phyloP scores from a whole-genome alignment of 2,329 filamentous ascomycete genomes.

The Phyllosticta citrichinensis region DNA sequence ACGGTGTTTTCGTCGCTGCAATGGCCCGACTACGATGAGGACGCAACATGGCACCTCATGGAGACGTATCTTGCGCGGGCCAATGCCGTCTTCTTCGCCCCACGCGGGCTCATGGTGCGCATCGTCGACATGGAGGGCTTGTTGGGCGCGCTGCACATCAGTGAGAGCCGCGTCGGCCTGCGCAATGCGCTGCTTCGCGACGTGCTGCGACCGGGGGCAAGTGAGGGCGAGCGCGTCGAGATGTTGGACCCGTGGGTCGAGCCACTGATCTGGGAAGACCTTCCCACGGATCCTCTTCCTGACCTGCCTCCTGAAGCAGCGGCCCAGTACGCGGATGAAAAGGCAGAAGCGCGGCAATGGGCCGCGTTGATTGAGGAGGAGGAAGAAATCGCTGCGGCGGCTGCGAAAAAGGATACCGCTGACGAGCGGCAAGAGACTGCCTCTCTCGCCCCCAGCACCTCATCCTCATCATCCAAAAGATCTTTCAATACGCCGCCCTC shows the following conservation, averaged over 20 bases:
- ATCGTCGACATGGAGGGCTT: constrained; percentile 18
- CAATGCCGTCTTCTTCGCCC: constrained; percentile 25
- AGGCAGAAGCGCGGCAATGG: background rate
- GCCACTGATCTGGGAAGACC: constrained; percentile 15
- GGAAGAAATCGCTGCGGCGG: background rate
- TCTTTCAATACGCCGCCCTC: background rate
- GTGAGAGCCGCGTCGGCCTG: constrained; percentile 16
- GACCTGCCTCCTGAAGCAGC: constrained; percentile 14
- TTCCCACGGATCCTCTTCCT: constrained; percentile 15
- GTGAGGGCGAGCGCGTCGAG: constrained; percentile 15
- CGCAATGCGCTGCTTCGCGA: constrained; percentile 2
- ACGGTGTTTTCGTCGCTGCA: constrained; percentile 18
- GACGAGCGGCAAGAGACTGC: background rate
- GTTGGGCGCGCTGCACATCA: constrained; percentile 16
- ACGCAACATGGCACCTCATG: constrained; percentile 11
- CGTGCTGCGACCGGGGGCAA: constrained; percentile 12
- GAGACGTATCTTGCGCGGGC: constrained; percentile 19
- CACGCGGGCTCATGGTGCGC: constrained; percentile 20
- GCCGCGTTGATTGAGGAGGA: background rate
- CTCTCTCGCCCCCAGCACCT: background rate
- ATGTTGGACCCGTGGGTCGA: constrained; percentile 23
- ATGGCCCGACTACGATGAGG: background rate
- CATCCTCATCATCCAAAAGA: background rate
- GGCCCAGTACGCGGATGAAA: constrained; percentile 10
- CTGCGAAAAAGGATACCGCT: background rate